phyloP scores from a whole-genome alignment of 257 asterid genomes.

The Lithospermum erythrorhizon region DNA sequence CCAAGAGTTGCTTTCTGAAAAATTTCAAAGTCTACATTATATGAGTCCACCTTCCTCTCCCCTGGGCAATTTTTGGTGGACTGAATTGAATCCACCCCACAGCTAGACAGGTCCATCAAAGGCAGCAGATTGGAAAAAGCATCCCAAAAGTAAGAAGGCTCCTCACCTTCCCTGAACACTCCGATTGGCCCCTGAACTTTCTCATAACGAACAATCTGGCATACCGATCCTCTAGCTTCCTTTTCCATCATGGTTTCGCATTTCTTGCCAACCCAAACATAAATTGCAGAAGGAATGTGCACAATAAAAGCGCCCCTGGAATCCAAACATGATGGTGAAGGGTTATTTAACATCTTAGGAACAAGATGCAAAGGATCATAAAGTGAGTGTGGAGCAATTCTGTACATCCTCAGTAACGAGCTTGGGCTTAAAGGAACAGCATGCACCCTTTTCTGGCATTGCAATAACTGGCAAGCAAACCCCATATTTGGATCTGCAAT shows the following conservation, averaged over 20 bases:
- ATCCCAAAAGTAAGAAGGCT: slow-evolving; percentile 36
- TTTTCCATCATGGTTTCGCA: slow-evolving; percentile 36
- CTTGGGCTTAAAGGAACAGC: slow-evolving; percentile 42
- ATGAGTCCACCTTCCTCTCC: slow-evolving; percentile 23
- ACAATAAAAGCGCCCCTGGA: slow-evolving; percentile 43
- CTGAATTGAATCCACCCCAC: slow-evolving; percentile 14
- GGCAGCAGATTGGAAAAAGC: slow-evolving; percentile 37
- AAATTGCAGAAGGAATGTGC: slow-evolving; percentile 32
- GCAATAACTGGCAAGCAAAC: slow-evolving; percentile 41
- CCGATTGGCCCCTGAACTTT: slow-evolving; percentile 34
- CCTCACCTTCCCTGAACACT: slow-evolving; percentile 31
- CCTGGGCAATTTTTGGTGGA: slow-evolving; percentile 17
- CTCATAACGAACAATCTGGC: slow-evolving; percentile 45
- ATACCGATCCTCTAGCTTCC: slow-evolving; percentile 40
- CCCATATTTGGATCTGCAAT: slow-evolving; percentile 53
- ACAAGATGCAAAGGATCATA: slow-evolving; percentile 45
- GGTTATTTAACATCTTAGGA: slow-evolving; percentile 38
- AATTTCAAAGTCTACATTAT: slow-evolving; percentile 34
- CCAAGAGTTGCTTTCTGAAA: slow-evolving; percentile 34
- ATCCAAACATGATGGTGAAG: slow-evolving; percentile 36
- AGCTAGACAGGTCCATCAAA: slow-evolving; percentile 25
- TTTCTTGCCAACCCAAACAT: slow-evolving; percentile 40
- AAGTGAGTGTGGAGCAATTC: slow-evolving; percentile 42
- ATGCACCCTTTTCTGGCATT: slow-evolving; percentile 43
- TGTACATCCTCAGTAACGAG: slow-evolving; percentile 32